Conservation (phyloP, 1,139 yeast genomes). For the Magnusiomyces suaveolens region DNA sequence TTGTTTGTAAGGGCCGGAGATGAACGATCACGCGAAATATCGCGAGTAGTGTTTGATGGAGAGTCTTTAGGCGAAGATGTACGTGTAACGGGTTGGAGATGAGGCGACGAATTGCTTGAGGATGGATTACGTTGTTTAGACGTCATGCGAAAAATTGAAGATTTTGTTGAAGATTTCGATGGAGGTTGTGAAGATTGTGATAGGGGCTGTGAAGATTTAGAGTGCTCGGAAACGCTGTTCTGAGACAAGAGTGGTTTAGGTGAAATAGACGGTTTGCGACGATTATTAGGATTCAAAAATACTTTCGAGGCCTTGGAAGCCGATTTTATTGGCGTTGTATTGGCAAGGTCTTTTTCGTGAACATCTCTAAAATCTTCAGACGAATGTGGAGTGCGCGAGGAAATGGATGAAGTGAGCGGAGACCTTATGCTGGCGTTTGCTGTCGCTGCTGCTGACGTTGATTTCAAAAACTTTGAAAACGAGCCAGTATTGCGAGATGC, state of each 20-base stretch:
- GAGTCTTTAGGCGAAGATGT: neutral
- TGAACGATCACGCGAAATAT: neutral
- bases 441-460: slow-evolving; percentile 1
- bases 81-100: neutral
- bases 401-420: neutral
- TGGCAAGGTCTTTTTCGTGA: neutral
- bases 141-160: slow-evolving; percentile 1
- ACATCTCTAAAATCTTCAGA: neutral
- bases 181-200: neutral
- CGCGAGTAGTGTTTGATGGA: neutral
- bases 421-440: neutral
- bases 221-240: no score
- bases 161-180: neutral
- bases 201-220: neutral
- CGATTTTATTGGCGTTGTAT: neutral
- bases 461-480: slow-evolving; percentile 1
- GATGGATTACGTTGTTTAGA: neutral
- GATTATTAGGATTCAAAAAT: neutral
- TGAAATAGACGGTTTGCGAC: neutral
- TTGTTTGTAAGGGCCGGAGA: slow-evolving; percentile 1
- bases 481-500: neutral
- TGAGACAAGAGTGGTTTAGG: neutral
- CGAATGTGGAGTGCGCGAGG: neutral
- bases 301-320: neutral
- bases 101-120: neutral